Evolutionary conservation across 1,284 basidiomycete species (phyloP), one percentile per base, ranked within the genome.

Genomic region (Boletus smithii): DNA sequence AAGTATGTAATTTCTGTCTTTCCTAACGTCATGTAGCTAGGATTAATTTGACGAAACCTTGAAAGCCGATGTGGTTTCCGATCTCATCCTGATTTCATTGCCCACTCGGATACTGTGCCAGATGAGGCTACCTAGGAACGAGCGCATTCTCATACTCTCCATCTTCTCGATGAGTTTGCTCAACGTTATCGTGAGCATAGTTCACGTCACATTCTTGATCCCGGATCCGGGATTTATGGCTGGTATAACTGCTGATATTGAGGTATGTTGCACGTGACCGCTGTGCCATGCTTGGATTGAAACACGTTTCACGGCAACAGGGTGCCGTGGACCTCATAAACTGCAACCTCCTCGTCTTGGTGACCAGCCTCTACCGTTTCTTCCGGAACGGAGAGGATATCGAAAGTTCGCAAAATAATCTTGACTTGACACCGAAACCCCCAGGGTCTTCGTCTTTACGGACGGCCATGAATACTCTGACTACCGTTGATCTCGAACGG

Each of bases 271-370:
- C 10, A 29, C 11, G 14, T 9, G 8, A 26, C 13, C 23, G 10
- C 8, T 13, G 8, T 8, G 16, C 11, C 18, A 2, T 33, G 9
- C 31, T 37, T 23, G 17, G 3, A 11, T 29, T 24, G 24, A 45
- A 22, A 41, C 36, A 2, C 13, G 40, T 56, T 41, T 55, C 35
- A 32, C n/a, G 29, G 1, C 24, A 4, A 44, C 17, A 60, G 55
- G 44, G 53, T 35, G 44, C 42, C 3, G n/a, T 61, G 10, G 36
- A 45, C 33, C 46, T 61, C 8, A 40, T 45, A 20, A 36, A 43
- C 8, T 56, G 56, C 29, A 41, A 57, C 10, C 37, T 53, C 44
- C 54, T 61, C 26, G 43, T 47, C 29, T 32, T 57, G 20, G 53
- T 58, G n/a, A 53, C 44, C 8, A 34, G 9, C 3, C 5, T 53